Evolutionary conservation across 176 grass and related monocot genomes (phyloP), one percentile per base, ranked within the genome.

Genomic region (Carex cristatella): DNA sequence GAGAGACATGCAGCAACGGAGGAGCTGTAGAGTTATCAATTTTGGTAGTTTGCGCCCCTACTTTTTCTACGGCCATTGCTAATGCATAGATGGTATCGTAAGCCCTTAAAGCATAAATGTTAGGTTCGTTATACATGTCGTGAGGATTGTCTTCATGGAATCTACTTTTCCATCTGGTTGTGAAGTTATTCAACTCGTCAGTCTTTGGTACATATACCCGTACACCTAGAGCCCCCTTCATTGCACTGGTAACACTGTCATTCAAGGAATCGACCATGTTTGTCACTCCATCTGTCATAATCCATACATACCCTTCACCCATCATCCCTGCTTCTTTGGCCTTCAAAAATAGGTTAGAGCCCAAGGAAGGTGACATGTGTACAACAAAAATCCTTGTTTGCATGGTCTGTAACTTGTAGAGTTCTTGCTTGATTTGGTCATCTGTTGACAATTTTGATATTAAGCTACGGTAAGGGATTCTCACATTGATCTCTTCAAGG

Each of bases 81-180:
- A 91, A 6, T 35, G 92, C 81, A 84, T 81, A 89, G 2, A 89
- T 81, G 62, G 89, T 89, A 83, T 94, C 92, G 83, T 91, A 94
- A n/a, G 89, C 85, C 81, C 81, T 81, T 3, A 91, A 51, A 72
- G 65, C 85, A 30, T 67, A 87, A 1, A 89, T 88, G 31, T 57
- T 89, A 6, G 69, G 31, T 82, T 81, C 84, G 48, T 28, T 14
- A 30, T 38, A 84, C 27, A 82, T 32, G 37, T 85, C 69, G 27
- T 49, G 54, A 14, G 87, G 87, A 61, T 91, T 86, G 4, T 91
- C 89, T 55, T 74, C 56, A 53, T 75, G 81, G 7, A 87, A 91
- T 56, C 70, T 94, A 27, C 0, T 87, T 56, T 73, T 91, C 89
- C 88, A 94, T 79, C 89, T 89, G 54, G 10, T 65, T 40, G 69